Evolutionary conservation across 352 stramenopile genomes (phyloP).

Genomic region (Phytophthora meadii): DNA sequence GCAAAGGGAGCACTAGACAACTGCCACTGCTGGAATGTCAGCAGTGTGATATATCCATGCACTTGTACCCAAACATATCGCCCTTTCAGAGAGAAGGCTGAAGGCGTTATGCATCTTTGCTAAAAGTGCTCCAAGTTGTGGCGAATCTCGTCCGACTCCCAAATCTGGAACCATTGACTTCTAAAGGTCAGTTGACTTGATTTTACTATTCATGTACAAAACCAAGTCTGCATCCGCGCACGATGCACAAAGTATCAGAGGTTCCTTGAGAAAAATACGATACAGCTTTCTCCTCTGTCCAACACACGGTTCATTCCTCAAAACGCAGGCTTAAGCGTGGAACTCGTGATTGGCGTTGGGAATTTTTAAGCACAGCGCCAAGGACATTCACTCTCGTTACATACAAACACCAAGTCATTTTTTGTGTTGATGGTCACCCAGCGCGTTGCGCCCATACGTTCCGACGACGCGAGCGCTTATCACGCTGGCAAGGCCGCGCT

Average conservation of each 20-base stretch:
- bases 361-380: conserved; percentile 8
- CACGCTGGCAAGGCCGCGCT: conserved; percentile 14
- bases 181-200: conserved; percentile 3
- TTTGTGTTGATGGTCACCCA: conserved; percentile 35
- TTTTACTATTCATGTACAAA: conserved; percentile 5
- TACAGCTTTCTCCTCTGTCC: conserved; percentile 17
- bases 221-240: neutral
- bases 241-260: neutral
- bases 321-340: conserved; percentile 13
- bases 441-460: conserved; percentile 32
- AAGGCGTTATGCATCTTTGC: neutral
- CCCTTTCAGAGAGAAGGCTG: neutral
- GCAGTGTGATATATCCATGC: conserved; percentile 7
- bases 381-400: conserved; percentile 12
- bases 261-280: conserved; percentile 23
- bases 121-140: neutral
- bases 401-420: conserved; percentile 16
- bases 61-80: conserved; percentile 16
- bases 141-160: conserved; percentile 1
- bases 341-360: conserved; percentile 12
- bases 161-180: conserved; percentile 7
- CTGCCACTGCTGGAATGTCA: conserved; percentile 17
- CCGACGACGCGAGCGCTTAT: conserved; percentile 14
- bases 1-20: neutral
- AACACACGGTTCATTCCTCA: conserved; percentile 29